phyloP scores from a whole-genome alignment of 768 basidiomycete species.

The Rhizopogon rudus region DNA sequence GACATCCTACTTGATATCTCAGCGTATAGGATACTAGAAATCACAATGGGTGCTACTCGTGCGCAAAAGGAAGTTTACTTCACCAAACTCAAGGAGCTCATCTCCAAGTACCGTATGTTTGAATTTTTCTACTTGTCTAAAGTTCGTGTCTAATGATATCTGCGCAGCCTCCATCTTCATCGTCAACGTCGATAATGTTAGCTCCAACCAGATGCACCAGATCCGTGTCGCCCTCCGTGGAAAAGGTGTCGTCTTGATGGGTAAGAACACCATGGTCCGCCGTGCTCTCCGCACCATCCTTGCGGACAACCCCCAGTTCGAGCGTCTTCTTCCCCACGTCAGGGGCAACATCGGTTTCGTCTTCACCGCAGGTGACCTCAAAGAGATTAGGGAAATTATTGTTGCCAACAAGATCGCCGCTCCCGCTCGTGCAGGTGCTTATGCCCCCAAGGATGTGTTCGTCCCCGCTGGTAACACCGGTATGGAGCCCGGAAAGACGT shows the following conservation, averaged over 20 bases:
- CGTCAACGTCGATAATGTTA: conserved; percentile 99
- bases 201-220: conserved; percentile 99
- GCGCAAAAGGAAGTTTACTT: conserved; percentile 92
- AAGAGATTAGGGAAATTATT: conserved; percentile 92
- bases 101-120: conserved; percentile 83
- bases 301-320: conserved; percentile 87
- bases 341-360: conserved; percentile 99
- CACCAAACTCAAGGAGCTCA: conserved; percentile 87
- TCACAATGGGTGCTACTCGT: conserved; percentile 86
- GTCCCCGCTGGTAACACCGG: conserved; percentile 97
- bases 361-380: conserved; percentile 89
- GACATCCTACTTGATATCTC: background rate
- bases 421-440: conserved; percentile 97
- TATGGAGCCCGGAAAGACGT: conserved; percentile 99
- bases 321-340: conserved; percentile 93
- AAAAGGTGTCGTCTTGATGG: conserved; percentile 97
- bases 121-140: background rate
- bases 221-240: conserved; percentile 95
- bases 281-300: conserved; percentile 93
- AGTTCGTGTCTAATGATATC: background rate
- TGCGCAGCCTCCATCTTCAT: conserved; percentile 91
- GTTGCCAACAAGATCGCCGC: conserved; percentile 97
- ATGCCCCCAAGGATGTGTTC: conserved; percentile 86
- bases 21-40: conserved; percentile 10
- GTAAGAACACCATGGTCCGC: conserved; percentile 99